phyloP scores from a whole-genome alignment of 2,329 filamentous ascomycete species.

The Hypoxylon rubiginosum region DNA sequence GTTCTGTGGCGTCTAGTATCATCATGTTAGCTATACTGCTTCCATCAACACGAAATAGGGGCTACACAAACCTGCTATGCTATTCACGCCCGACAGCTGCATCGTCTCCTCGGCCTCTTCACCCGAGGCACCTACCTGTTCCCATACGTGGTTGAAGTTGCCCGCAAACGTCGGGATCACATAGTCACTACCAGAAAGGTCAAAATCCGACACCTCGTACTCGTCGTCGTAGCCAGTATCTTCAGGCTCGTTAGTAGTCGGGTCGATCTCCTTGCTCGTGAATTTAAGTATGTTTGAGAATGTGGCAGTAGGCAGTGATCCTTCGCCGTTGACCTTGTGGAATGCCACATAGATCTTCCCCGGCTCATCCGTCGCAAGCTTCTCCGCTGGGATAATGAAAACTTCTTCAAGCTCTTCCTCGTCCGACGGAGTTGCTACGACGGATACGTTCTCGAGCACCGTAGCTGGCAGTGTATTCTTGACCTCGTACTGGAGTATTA shows the following conservation, averaged over 20 bases:
- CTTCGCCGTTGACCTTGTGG: constrained; percentile 82
- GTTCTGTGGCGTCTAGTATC: constrained; percentile 83
- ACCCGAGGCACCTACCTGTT: constrained; percentile 88
- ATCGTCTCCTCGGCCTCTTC: constrained; percentile 93
- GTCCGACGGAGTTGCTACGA: constrained; percentile 82
- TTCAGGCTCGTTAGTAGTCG: constrained; percentile 91
- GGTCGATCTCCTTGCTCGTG: constrained; percentile 97
- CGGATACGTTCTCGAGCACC: constrained; percentile 88
- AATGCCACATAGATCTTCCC: constrained; percentile 97
- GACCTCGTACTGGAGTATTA: constrained; percentile 96
- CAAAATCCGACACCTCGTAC: constrained; percentile 95
- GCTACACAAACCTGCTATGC: constrained; percentile 81
- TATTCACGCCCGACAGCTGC: constrained; percentile 88
- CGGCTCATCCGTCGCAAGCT: constrained; percentile 85
- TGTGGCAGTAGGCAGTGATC: constrained; percentile 80
- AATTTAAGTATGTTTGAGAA: constrained; percentile 97
- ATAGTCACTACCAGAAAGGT: constrained; percentile 92
- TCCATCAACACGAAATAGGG: not conserved
- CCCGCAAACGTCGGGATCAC: constrained; percentile 93
- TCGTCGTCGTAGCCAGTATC: constrained; percentile 96
- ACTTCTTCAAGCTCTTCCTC: constrained; percentile 90
- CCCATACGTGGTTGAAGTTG: constrained; percentile 96
- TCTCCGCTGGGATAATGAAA: constrained; percentile 91
- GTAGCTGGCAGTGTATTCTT: constrained; percentile 97
- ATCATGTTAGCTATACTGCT: constrained; percentile 24